These are phyloP conservation scores for Diplodia scrobiculata DNA, from an alignment of 2,329 filamentous ascomycete genomes.

Conservation along the genomic window DNA sequence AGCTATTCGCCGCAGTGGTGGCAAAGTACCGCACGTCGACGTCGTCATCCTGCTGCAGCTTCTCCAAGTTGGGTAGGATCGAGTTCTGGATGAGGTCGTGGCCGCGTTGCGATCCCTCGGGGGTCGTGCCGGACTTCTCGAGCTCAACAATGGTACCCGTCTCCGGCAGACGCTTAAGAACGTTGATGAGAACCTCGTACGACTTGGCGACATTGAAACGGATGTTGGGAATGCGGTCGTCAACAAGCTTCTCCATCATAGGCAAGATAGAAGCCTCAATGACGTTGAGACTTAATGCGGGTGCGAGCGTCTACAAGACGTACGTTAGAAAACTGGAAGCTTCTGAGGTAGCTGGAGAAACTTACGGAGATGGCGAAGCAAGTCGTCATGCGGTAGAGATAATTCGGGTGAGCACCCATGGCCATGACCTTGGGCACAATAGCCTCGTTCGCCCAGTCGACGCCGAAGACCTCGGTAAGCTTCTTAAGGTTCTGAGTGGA, in stretches of 20 bases:
- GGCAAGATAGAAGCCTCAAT: conserved; percentile 92
- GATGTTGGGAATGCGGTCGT: conserved; percentile 97
- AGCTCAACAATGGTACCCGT: conserved; percentile 82
- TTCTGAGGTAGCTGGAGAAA: conserved; percentile 34
- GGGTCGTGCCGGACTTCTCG: conserved; percentile 71
- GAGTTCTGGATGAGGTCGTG: conserved; percentile 81
- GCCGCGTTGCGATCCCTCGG: conserved; percentile 67
- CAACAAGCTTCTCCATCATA: conserved; percentile 91
- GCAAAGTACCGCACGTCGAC: conserved; percentile 98
- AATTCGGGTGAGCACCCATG: conserved; percentile 98
- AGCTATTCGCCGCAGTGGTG: conserved; percentile 73
- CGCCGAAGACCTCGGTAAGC: conserved; percentile 96
- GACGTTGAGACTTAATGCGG: conserved; percentile 88
- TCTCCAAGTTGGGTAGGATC: conserved; percentile 86
- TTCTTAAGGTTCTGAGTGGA: conserved; percentile 98
- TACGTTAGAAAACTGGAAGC: conserved; percentile 30
- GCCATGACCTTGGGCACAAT: conserved; percentile 99
- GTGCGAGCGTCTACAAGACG: conserved; percentile 76
- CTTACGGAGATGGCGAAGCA: conserved; percentile 97
- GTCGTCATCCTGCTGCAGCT: conserved; percentile 95
- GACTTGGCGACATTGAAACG: conserved; percentile 99
- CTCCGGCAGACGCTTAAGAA: conserved; percentile 87
- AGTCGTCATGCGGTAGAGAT: conserved; percentile 99
- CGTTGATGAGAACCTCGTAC: conserved; percentile 84
- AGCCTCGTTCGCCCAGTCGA: conserved; percentile 94